Evolutionary conservation across 208 protist species (phyloP).

Genomic region (Wallacemonas collosoma): DNA sequence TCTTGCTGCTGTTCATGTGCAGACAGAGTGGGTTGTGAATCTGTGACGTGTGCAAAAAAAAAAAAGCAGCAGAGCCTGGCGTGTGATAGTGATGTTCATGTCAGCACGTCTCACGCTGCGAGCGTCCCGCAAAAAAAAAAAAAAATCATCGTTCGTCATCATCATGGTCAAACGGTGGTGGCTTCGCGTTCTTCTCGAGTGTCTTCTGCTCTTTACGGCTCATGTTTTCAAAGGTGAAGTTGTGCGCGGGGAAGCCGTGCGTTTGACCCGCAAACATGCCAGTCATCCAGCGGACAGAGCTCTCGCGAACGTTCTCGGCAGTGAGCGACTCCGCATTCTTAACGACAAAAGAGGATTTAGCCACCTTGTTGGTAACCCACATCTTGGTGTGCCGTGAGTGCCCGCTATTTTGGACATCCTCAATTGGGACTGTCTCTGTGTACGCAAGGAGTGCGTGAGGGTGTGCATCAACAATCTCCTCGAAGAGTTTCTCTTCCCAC

Average conservation of each 20-base stretch:
- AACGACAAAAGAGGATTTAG: conserved; percentile 61
- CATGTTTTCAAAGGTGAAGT: conserved; percentile 80
- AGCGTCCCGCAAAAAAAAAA: too few relatives aligned
- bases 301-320: conserved; percentile 68
- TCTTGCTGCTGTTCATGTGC: background rate
- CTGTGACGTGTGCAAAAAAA: background rate
- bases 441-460: conserved; percentile 85
- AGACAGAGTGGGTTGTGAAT: background rate
- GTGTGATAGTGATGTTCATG: too few relatives aligned
- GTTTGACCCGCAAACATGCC: conserved; percentile 82
- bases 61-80: background rate
- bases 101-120: too few relatives aligned
- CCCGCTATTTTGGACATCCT: conserved; percentile 64
- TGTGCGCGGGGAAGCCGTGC: conserved; percentile 84
- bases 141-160: conserved; percentile 24
- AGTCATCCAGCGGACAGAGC: conserved; percentile 74
- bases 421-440: conserved; percentile 51
- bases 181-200: conserved; percentile 39
- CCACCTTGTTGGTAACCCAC: conserved; percentile 67
- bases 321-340: conserved; percentile 71
- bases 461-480: conserved; percentile 53
- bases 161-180: conserved; percentile 68
- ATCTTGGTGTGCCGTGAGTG: conserved; percentile 86
- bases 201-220: conserved; percentile 53
- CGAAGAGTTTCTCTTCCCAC: conserved; percentile 86